Evolutionary conservation across 1,139 yeast genomes (phyloP), one percentile per base, ranked within the genome.

Genomic region (Hansenula sp.): DNA sequence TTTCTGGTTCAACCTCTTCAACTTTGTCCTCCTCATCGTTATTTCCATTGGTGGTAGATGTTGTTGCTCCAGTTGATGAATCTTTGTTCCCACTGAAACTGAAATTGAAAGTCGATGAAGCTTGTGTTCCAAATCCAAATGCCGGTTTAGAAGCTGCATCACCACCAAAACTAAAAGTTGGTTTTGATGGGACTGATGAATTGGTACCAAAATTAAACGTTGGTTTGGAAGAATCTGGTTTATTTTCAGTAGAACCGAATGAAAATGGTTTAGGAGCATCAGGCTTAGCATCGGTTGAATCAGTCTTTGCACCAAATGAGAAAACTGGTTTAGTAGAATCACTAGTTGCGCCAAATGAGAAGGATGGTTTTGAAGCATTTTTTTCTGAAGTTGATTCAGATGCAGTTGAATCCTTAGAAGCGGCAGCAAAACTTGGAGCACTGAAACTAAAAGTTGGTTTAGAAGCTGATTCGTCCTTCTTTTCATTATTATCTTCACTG

Each of bases 1-100:
- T 79, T 19, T 71, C 67, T 9, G 68, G 66, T 47, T 68, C 76
- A 44, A 66, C 71, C 41, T 68, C 75, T 44, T 64, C 68, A 1
- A 53, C 66, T 25, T 52, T 54, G 8, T 48, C 50, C 33, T 47
- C 47, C 31, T 52, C 45, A 32, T 49, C 50, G 24, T 36, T 42
- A 38, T 24, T 17, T 16, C 43, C 28, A 28, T 24, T 16, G 29
- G 31, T 24, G 36, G 3, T 17, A 43, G 35, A 6, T 16, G 45
- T 41, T 10, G 40, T 34, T 5, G 48, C 40, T 5, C 45, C 36
- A 16, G 41, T 41, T 6, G 48, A 17, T 2, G 49, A 6, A 41
- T 40, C 1, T 36, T 40, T 28, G 50, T 34, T 9, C 39, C 30
- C 39, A 41, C 33, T 42, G 30, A 54, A 48, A 15, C 50, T 44